phyloP scores from a whole-genome alignment of 1,284 basidiomycete species.

The Porodaedalea pini region DNA sequence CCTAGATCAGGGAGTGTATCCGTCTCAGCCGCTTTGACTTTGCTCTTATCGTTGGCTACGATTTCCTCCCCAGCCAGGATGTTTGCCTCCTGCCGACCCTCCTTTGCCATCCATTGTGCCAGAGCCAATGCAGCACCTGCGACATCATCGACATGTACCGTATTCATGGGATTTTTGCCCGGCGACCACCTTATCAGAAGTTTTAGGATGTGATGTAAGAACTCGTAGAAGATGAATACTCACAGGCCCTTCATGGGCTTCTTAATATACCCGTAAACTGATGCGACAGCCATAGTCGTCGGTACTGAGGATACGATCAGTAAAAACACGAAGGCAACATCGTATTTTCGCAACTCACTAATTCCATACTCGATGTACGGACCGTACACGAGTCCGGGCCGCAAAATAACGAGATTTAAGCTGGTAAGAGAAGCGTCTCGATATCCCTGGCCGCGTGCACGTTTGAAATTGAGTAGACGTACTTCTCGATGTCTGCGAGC shows the following conservation, averaged over 20 bases:
- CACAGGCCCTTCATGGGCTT: conserved; percentile 86
- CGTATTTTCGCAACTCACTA: conserved; percentile 38
- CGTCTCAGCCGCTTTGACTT: conserved; percentile 57
- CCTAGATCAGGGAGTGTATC: conserved; percentile 49
- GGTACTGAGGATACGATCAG: conserved; percentile 41
- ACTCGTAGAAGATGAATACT: conserved; percentile 29
- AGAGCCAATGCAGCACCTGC: conserved; percentile 72
- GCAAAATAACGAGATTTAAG: conserved; percentile 77
- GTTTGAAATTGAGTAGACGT: conserved; percentile 27
- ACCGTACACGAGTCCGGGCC: conserved; percentile 70
- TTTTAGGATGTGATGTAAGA: conserved; percentile 14
- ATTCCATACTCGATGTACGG: conserved; percentile 70
- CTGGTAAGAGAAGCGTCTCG: conserved; percentile 34
- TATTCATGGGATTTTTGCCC: conserved; percentile 77
- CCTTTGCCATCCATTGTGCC: conserved; percentile 65
- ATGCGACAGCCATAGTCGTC: conserved; percentile 70
- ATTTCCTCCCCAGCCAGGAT: conserved; percentile 64
- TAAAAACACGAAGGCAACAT: conserved; percentile 15
- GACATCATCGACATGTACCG: conserved; percentile 76
- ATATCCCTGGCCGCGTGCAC: conserved; percentile 9
- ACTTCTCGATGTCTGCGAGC: conserved; percentile 72
- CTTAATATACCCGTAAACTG: conserved; percentile 79
- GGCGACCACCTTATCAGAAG: conserved; percentile 57
- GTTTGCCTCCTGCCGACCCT: conserved; percentile 62
- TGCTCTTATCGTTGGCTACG: conserved; percentile 66